Base-by-base conservation (phyloP, 169 alveolate genomes). In the Cryptosporidium felis region DNA sequence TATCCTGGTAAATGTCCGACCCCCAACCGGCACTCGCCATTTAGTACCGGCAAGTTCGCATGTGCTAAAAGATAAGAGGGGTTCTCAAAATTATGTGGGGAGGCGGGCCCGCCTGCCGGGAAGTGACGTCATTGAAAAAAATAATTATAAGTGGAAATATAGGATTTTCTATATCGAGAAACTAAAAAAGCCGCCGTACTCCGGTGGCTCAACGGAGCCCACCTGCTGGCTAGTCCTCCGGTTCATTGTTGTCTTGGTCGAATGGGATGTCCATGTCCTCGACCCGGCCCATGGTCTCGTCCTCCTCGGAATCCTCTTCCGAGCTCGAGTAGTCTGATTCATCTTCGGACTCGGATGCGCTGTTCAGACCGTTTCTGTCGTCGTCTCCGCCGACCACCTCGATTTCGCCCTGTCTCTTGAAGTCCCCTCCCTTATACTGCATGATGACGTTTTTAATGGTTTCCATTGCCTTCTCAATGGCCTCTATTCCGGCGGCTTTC, bases 321-420 rank as follows among this genome's bases (percentile, higher is more conserved):
- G 89, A 93, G 26, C 91, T 89, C 26, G 88, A 82, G 56, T 82
- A 85, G 41, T 81, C 91, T 5, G 90, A 93, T n/a, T 93, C 94
- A 23, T 92, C 95, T 51, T 92, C 89, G 53, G 90, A 74, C 63
- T 92, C 94, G 59, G 91, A 94, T 80, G 61, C 90, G 26, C 92
- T 92, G n/a, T 91, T 67, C 46, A 94, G 81, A 56, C 88, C 94
- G 65, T 95, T 93, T 51, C 89, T 91, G 38, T 94, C 98, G 40
- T 92, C 97, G 60, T 94, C 95, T 16, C 94, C 97, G n/a, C 97
- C 97, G 42, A 95, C 91, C 18, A 95, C 92, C 49, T 89, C 82
- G 36, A 96, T 94, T 36, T 95, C 96, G 21, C 94, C 95, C 62
- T 93, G 93, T 26, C 93, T 89, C 80, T 93, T 91, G 90, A 93